Percentiles rank a stretch among this genome's conserved stretches.
Evolutionary conservation across 78 protist genomes (phyloP).

Genomic region (Polysphondylium violaceum): DNA sequence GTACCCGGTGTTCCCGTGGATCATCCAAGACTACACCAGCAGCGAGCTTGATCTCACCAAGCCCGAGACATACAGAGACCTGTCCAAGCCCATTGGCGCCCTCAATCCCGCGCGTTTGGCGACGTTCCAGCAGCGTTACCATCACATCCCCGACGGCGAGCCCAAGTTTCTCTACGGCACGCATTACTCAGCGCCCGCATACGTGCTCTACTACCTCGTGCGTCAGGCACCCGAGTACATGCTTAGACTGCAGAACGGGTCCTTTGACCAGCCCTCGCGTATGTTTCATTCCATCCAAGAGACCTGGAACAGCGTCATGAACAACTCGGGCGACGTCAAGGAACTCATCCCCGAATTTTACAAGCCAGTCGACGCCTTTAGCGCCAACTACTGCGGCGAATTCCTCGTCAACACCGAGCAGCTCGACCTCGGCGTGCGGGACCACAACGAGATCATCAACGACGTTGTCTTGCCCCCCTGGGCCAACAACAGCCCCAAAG

Average conservation of each 20-base stretch:
- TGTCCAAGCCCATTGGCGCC: constrained; percentile 96
- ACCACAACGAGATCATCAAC: constrained; percentile 63
- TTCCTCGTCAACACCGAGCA: constrained; percentile 79
- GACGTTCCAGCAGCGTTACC: constrained; percentile 77
- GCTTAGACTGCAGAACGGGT: constrained; percentile 93
- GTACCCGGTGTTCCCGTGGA: constrained; percentile 85
- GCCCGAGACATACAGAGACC: constrained; percentile 86
- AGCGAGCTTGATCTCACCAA: constrained; percentile 31
- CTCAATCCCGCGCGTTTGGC: constrained; percentile 86
- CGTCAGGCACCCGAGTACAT: constrained; percentile 93
- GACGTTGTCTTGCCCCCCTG: constrained; percentile 98
- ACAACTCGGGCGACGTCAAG: constrained; percentile 87
- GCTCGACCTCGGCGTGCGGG: constrained; percentile 81
- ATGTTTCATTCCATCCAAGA: constrained; percentile 91
- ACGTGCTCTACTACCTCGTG: constrained; percentile 94
- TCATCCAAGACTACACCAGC: constrained; percentile 32
- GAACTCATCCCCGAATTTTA: constrained; percentile 86
- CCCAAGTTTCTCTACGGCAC: constrained; percentile 95
- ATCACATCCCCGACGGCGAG: constrained; percentile 84
- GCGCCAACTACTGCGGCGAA: constrained; percentile 20
- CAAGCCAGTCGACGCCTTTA: not conserved
- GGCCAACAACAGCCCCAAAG: constrained; percentile 76
- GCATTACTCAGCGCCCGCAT: constrained; percentile 96
- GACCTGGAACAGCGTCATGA: constrained; percentile 86
- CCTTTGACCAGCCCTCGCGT: constrained; percentile 94